Evolutionary conservation across 139 green algal genomes (phyloP).

Genomic region (Edaphochlamys debaryana): DNA sequence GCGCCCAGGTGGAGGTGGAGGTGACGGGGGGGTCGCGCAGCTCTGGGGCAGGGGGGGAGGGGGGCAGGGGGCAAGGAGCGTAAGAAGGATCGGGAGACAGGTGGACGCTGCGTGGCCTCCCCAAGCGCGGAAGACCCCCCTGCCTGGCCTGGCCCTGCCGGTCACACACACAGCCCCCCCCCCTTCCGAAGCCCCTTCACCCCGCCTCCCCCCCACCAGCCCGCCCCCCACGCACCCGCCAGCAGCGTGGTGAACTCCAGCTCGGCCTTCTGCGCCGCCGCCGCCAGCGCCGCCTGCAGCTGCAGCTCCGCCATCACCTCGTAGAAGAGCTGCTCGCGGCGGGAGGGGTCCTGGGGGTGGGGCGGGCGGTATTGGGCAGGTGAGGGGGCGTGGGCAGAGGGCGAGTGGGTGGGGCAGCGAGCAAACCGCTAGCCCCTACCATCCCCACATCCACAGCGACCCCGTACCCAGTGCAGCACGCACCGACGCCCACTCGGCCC

Average conservation of each 20-base stretch:
- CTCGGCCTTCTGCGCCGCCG: conserved; percentile 29
- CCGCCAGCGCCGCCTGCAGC: conserved; percentile 30
- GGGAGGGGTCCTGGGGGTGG: background rate
- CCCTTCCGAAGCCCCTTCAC: too few species aligned
- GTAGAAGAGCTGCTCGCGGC: conserved; percentile 38
- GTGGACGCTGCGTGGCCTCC: too few species aligned
- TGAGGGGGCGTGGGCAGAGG: too few species aligned
- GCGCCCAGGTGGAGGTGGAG: conserved; percentile 36
- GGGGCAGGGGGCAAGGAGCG: background rate
- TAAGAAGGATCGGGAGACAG: too few species aligned
- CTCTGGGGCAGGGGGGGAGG: background rate
- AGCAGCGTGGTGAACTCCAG: conserved; percentile 36
- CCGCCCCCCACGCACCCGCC: conserved; percentile 14
- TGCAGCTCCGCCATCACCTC: conserved; percentile 39
- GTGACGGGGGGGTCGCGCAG: conserved; percentile 32
- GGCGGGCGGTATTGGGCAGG: background rate
- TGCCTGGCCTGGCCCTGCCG: too few species aligned
- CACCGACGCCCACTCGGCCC: too few species aligned
- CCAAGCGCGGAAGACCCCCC: too few species aligned
- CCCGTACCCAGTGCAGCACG: too few species aligned
- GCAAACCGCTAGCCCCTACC: too few species aligned
- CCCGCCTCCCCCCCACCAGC: background rate
- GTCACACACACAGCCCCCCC: too few species aligned
- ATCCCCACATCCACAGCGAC: too few species aligned
- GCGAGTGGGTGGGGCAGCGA: too few species aligned